Conservation (phyloP, 2,329 filamentous ascomycete genomes). For the Sphaerostilbella broomeana region DNA sequence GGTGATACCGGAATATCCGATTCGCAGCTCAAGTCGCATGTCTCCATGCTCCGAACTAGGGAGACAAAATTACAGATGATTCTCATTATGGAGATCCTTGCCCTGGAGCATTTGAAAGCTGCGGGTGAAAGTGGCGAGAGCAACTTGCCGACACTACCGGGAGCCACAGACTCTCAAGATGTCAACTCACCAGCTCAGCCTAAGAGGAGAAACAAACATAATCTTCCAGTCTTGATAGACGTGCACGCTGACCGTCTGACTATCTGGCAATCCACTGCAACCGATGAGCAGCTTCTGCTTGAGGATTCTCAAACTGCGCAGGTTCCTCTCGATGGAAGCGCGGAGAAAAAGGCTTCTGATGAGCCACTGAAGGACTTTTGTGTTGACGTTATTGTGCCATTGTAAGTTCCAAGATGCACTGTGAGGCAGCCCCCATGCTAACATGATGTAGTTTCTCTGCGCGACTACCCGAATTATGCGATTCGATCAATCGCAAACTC, state of each 20-base stretch:
- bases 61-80: conserved; percentile 80
- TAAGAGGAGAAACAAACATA: conserved; percentile 57
- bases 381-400: conserved; percentile 72
- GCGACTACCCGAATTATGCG: conserved; percentile 65
- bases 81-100: conserved; percentile 67
- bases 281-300: conserved; percentile 48
- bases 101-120: conserved; percentile 52
- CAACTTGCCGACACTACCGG: conserved; percentile 40
- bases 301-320: conserved; percentile 40
- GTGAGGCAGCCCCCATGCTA: conserved; percentile 32
- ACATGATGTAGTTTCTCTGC: conserved; percentile 57
- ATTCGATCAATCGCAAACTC: conserved; percentile 66
- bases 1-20: conserved; percentile 42
- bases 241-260: conserved; percentile 70
- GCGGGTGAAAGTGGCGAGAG: conserved; percentile 36
- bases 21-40: conserved; percentile 53
- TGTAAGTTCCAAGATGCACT: conserved; percentile 43
- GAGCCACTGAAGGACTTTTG: conserved; percentile 72
- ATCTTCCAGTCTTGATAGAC: conserved; percentile 61
- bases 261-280: conserved; percentile 74
- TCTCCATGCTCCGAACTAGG: conserved; percentile 61
- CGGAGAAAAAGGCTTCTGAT: conserved; percentile 36
- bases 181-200: conserved; percentile 24
- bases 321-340: conserved; percentile 28
- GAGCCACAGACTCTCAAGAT: conserved; percentile 24